These are phyloP conservation scores for Daucus carota DNA, from an alignment of 129 eudicot species.

Conservation along the genomic window DNA sequence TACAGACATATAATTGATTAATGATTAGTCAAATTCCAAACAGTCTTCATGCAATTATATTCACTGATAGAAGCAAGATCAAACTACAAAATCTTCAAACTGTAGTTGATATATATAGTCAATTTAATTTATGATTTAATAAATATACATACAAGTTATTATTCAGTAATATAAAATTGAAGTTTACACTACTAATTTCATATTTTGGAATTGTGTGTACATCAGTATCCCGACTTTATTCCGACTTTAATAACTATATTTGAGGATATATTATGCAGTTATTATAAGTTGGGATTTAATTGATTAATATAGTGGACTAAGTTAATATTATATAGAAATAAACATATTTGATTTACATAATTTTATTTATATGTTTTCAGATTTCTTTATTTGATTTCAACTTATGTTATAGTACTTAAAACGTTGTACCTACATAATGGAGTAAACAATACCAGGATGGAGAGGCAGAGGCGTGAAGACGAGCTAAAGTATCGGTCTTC, in stretches of 20 bases:
- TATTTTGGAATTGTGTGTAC: no score
- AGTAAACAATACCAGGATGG: background rate
- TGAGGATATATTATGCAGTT: background rate
- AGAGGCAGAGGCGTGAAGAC: slow-evolving; percentile 6
- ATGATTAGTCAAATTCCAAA: no score
- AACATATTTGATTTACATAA: no score
- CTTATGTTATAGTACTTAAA: background rate
- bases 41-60: background rate
- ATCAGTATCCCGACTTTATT: no score
- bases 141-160: no score
- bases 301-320: background rate
- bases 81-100: background rate
- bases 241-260: no score
- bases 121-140: no score
- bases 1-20: no score
- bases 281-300: background rate
- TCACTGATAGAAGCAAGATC: background rate
- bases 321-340: no score
- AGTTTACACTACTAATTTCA: no score
- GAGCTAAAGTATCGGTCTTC: slow-evolving; percentile 1
- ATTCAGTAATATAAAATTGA: no score
- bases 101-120: background rate
- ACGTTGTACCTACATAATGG: background rate
- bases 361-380: background rate
- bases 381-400: background rate